Evolutionary conservation across 345 rosid species (phyloP).

Genomic region (Balakata baccata): DNA sequence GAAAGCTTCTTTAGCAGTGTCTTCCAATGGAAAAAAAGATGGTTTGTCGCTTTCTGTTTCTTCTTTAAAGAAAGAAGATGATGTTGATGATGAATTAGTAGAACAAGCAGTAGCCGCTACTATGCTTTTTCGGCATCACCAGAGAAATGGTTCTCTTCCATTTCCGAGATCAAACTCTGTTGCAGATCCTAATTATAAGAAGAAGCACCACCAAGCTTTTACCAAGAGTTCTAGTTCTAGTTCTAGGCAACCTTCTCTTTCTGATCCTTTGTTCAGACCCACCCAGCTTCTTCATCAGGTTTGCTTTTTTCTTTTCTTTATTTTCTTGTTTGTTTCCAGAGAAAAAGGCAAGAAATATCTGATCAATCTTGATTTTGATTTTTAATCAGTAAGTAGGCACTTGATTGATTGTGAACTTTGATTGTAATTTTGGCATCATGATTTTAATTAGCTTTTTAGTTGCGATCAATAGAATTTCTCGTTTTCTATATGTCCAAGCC

Average conservation of each 20-base stretch:
- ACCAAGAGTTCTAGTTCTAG: slow-evolving; percentile 37
- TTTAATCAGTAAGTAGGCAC: no score
- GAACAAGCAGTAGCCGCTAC: slow-evolving; percentile 37
- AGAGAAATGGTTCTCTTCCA: slow-evolving; percentile 17
- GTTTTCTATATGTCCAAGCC: no score
- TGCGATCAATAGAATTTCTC: no score
- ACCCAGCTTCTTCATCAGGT: slow-evolving; percentile 32
- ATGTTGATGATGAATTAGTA: not conserved
- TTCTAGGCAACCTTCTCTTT: slow-evolving; percentile 24
- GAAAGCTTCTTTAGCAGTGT: not conserved
- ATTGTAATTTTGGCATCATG: no score
- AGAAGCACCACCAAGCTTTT: slow-evolving; percentile 16
- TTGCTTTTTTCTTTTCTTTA: not conserved
- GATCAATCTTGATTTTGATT: no score
- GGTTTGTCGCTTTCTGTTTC: not conserved
- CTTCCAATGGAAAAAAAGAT: slow-evolving; percentile 2
- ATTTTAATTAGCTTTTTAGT: no score
- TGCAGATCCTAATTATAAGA: slow-evolving; percentile 14
- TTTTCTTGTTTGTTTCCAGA: not conserved
- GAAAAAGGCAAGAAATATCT: no score
- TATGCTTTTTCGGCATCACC: slow-evolving; percentile 29
- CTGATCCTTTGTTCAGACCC: slow-evolving; percentile 13
- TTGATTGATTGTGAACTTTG: no score
- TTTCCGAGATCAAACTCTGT: slow-evolving; percentile 28
- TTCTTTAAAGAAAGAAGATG: not conserved